These are phyloP conservation scores for Trichosporon faecale DNA, from an alignment of 1,284 basidiomycete genomes.

Conservation along the genomic window DNA sequence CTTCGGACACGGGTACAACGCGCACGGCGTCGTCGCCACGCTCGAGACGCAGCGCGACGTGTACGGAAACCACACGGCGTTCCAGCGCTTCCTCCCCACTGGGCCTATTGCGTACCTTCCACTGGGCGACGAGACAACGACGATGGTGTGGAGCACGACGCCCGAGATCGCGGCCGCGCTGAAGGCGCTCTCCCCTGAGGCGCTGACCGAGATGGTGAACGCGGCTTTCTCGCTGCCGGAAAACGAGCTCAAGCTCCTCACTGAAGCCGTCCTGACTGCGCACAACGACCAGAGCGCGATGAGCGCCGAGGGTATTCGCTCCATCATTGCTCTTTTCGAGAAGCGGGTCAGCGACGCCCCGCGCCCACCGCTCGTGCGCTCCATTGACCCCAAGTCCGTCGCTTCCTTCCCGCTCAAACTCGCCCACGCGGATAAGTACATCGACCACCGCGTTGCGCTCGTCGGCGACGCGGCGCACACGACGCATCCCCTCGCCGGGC, in stretches of 20 bases:
- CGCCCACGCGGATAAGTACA: constrained; percentile 82
- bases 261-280: constrained; percentile 60
- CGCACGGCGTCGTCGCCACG: constrained; percentile 87
- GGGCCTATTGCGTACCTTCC: constrained; percentile 93
- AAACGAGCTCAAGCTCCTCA: constrained; percentile 66
- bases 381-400: constrained; percentile 69
- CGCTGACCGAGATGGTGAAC: constrained; percentile 76
- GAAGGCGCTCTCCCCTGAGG: constrained; percentile 63
- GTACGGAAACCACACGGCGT: constrained; percentile 73
- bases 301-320: constrained; percentile 26
- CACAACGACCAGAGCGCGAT: constrained; percentile 34
- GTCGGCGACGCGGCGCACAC: constrained; percentile 97
- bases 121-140: constrained; percentile 69
- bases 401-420: constrained; percentile 89
- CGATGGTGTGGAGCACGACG: constrained; percentile 92
- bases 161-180: constrained; percentile 73
- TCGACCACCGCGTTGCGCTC: constrained; percentile 61
- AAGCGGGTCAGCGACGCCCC: constrained; percentile 55
- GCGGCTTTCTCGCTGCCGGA: constrained; percentile 86
- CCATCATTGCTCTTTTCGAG: constrained; percentile 53
- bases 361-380: constrained; percentile 73
- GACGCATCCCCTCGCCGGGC: constrained; percentile 93
- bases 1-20: constrained; percentile 88
- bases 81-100: constrained; percentile 91
- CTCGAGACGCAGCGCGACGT: constrained; percentile 63